phyloP scores from a whole-genome alignment of 2,329 filamentous ascomycete genomes.

The Pseudocercospora eumusae region DNA sequence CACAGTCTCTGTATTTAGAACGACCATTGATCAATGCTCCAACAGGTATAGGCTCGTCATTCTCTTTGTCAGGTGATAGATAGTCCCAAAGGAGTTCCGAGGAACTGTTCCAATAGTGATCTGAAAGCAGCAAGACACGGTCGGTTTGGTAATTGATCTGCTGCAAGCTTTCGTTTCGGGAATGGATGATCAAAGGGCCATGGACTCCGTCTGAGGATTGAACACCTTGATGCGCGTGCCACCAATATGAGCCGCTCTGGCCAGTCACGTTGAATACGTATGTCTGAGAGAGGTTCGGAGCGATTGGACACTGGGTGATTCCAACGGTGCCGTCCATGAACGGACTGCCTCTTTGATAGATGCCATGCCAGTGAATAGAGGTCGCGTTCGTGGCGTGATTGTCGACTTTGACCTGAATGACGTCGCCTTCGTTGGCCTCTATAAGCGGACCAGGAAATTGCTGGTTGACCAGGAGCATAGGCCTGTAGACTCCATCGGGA shows the following conservation, averaged over 20 bases:
- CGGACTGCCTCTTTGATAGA: constrained; percentile 37
- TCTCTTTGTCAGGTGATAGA: constrained; percentile 51
- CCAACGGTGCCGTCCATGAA: constrained; percentile 40
- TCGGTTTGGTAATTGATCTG: constrained; percentile 53
- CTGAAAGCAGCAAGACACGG: constrained; percentile 64
- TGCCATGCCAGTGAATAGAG: constrained; percentile 41
- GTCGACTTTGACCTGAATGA: constrained; percentile 35
- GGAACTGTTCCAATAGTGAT: constrained; percentile 65
- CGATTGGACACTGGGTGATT: constrained; percentile 38
- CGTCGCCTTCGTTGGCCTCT: constrained; percentile 41
- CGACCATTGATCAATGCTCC: constrained; percentile 48
- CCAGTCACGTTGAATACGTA: constrained; percentile 59
- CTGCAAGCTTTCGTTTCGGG: constrained; percentile 48
- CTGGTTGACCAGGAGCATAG: constrained; percentile 31
- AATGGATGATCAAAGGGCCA: constrained; percentile 62
- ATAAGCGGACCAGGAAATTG: constrained; percentile 41
- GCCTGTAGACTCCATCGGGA: constrained; percentile 9
- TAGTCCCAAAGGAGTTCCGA: constrained; percentile 55
- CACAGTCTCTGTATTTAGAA: constrained; percentile 41
- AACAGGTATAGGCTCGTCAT: constrained; percentile 59
- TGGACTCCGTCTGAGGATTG: constrained; percentile 63
- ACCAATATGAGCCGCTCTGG: constrained; percentile 56
- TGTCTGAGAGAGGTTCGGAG: constrained; percentile 11
- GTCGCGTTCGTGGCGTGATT: constrained; percentile 47
- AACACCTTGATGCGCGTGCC: constrained; percentile 62